Conservation (phyloP, 1,284 basidiomycete species). For the Sporisorium exsertum region DNA sequence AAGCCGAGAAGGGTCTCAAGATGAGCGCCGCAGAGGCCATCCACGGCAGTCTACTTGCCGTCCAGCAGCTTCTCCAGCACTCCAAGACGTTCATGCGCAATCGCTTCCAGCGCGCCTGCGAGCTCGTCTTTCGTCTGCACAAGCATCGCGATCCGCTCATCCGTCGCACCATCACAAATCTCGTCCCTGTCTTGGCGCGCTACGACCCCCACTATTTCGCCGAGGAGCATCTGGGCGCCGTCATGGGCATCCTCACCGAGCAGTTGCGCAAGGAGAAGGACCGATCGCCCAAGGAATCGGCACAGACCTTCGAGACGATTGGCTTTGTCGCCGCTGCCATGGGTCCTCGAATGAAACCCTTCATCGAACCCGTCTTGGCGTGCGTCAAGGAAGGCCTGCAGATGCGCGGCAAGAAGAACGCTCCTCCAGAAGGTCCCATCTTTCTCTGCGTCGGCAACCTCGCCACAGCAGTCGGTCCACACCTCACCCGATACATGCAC, state of each 20-base stretch:
- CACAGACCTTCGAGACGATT: constrained; percentile 85
- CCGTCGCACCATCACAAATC: constrained; percentile 73
- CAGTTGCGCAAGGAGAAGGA: constrained; percentile 63
- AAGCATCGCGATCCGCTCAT: constrained; percentile 90
- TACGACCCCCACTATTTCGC: constrained; percentile 68
- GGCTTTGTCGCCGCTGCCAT: constrained; percentile 94
- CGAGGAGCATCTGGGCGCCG: constrained; percentile 63
- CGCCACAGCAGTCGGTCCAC: constrained; percentile 92
- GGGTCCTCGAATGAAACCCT: constrained; percentile 93
- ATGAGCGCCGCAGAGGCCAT: constrained; percentile 85
- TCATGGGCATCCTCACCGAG: constrained; percentile 60
- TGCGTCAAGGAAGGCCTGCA: constrained; percentile 90
- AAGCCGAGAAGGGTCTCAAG: constrained; percentile 87
- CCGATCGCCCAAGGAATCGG: constrained; percentile 55
- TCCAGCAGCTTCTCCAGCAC: constrained; percentile 89
- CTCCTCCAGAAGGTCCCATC: constrained; percentile 91
- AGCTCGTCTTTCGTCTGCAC: constrained; percentile 90
- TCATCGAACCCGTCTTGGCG: constrained; percentile 89
- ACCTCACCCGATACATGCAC: constrained; percentile 92
- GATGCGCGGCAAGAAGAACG: constrained; percentile 89
- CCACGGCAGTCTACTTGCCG: constrained; percentile 91
- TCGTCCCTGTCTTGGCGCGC: constrained; percentile 65
- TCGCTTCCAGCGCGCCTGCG: constrained; percentile 87
- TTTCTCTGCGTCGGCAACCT: constrained; percentile 98
- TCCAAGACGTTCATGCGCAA: constrained; percentile 97